Evolutionary conservation across 1,284 basidiomycete genomes (phyloP).

Genomic region (Ceraceosorus bombacis): DNA sequence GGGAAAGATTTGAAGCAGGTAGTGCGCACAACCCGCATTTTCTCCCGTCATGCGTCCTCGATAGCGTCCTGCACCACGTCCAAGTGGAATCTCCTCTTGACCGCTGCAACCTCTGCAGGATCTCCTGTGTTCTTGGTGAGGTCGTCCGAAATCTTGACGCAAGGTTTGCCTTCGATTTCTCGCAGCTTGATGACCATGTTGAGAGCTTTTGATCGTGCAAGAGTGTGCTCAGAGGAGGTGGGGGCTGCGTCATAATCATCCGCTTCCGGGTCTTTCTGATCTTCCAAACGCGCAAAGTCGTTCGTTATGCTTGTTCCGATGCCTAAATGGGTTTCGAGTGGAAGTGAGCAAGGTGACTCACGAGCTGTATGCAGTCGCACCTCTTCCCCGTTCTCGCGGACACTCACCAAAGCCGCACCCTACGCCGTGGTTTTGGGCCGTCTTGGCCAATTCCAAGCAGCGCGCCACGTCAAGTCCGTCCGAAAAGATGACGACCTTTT

Average conservation of each 20-base stretch:
- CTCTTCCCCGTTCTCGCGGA: too few species aligned
- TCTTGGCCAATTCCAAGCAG: constrained; percentile 30
- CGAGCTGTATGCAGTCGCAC: too few species aligned
- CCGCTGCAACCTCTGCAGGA: constrained; percentile 22
- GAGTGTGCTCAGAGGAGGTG: neutral
- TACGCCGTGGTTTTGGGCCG: constrained; percentile 35
- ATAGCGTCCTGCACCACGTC: neutral
- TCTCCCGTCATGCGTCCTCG: neutral
- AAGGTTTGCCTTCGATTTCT: constrained; percentile 28
- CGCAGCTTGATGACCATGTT: constrained; percentile 47
- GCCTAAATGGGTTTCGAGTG: neutral
- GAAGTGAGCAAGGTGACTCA: neutral
- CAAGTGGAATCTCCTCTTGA: constrained; percentile 7
- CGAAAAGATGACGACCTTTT: constrained; percentile 43
- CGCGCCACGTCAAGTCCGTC: constrained; percentile 35
- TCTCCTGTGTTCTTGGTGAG: constrained; percentile 47
- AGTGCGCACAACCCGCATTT: too few species aligned
- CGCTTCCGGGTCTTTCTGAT: neutral
- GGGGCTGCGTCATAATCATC: constrained; percentile 8
- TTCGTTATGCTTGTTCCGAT: constrained; percentile 12
- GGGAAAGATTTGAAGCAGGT: too few species aligned
- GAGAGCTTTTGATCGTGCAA: constrained; percentile 24
- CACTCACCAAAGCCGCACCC: constrained; percentile 36
- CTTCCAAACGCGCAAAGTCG: constrained; percentile 8
- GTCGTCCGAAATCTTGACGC: constrained; percentile 47